A percentile compares a stretch with the other conserved stretches of the same genome.
phyloP scores from a whole-genome alignment of 306 rosid species.

The Acacia crassicarpa region DNA sequence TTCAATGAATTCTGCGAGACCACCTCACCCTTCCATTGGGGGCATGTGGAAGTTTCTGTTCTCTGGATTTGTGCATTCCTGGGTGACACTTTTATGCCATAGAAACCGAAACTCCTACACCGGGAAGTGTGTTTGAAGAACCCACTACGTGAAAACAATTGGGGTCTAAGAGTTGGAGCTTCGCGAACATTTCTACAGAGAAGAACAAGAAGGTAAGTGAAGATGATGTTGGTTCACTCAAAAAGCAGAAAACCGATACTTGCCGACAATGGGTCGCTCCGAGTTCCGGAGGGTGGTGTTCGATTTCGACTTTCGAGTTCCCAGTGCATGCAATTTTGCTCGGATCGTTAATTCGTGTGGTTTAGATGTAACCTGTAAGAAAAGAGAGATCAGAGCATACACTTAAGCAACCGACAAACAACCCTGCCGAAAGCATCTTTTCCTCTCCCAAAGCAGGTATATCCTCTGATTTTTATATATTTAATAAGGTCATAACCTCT shows the following conservation, averaged over 20 bases:
- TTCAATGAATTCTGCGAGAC: conserved; percentile 24
- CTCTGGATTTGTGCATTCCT: conserved; percentile 29
- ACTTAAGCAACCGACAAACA: too few relatives aligned
- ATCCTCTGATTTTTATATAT: too few relatives aligned
- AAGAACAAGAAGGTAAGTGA: background rate
- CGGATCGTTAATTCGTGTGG: too few relatives aligned
- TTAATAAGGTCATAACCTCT: too few relatives aligned
- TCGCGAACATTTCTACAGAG: conserved; percentile 44
- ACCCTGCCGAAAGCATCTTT: too few relatives aligned
- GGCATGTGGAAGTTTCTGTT: conserved; percentile 30
- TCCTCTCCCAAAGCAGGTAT: too few relatives aligned
- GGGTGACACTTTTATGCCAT: conserved; percentile 45
- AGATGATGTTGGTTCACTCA: background rate
- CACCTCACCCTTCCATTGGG: conserved; percentile 20
- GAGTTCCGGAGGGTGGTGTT: background rate
- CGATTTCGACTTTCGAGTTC: too few relatives aligned
- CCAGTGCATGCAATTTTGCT: background rate
- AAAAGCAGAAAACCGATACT: background rate
- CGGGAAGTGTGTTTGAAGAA: conserved; percentile 1
- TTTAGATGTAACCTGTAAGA: too few relatives aligned
- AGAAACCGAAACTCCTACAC: conserved; percentile 36
- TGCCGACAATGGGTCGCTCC: background rate
- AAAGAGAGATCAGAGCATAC: too few relatives aligned
- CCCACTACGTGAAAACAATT: conserved; percentile 39
- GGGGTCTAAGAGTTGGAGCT: conserved; percentile 57